These are phyloP conservation scores for Venturia aucupariae DNA, from an alignment of 2,329 filamentous ascomycete genomes.

Conservation along the genomic window DNA sequence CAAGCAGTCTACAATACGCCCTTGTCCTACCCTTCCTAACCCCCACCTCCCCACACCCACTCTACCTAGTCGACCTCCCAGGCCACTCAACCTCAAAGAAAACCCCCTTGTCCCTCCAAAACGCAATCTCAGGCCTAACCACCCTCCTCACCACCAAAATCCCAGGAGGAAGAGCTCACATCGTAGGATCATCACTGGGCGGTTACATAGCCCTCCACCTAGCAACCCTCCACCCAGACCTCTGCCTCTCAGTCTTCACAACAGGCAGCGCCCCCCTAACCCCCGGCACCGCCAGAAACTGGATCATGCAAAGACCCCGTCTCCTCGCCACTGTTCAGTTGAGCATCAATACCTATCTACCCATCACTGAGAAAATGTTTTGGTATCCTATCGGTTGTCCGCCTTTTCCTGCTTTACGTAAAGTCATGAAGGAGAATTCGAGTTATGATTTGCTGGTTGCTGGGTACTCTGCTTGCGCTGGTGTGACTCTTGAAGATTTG, in stretches of 20 bases:
- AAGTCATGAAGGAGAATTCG: neutral
- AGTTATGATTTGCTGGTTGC: conserved; percentile 13
- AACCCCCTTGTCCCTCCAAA: conserved; percentile 17
- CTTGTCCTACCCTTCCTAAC: conserved; percentile 15
- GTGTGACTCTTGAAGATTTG: conserved; percentile 13
- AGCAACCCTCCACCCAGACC: conserved; percentile 12
- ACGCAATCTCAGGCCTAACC: conserved; percentile 12
- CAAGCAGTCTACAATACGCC: conserved; percentile 14
- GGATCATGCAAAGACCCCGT: neutral
- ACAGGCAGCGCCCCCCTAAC: conserved; percentile 6
- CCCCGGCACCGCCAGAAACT: neutral
- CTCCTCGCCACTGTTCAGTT: neutral
- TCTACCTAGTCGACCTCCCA: conserved; percentile 17
- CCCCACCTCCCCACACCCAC: too few species aligned
- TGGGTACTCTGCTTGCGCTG: conserved; percentile 3
- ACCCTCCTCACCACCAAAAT: conserved; percentile 16
- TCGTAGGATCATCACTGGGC: conserved; percentile 19
- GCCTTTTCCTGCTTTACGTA: neutral
- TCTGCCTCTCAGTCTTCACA: conserved; percentile 8
- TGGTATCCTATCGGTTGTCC: neutral
- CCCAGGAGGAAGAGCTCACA: conserved; percentile 16
- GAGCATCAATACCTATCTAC: neutral
- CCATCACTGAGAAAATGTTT: neutral
- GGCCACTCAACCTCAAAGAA: conserved; percentile 16
- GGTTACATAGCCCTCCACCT: conserved; percentile 17